phyloP scores from a whole-genome alignment of 1,284 basidiomycete genomes.

The Xerocomus amazonicus region DNA sequence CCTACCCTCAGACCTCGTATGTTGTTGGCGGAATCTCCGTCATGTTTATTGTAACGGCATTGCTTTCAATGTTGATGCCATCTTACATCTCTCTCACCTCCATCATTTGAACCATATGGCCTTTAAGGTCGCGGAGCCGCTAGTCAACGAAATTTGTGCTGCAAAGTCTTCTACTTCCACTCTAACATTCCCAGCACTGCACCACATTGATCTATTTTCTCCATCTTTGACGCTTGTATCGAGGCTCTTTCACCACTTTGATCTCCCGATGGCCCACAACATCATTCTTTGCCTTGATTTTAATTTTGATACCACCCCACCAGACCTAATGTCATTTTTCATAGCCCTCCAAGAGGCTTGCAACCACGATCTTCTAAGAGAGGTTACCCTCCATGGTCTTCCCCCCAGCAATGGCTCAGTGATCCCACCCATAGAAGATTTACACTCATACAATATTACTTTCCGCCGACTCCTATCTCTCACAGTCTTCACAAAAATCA shows the following conservation, averaged over 20 bases:
- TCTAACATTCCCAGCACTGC: neutral
- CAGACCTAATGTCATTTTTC: slow-evolving; percentile 7
- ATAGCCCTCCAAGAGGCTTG: slow-evolving; percentile 4
- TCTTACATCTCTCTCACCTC: slow-evolving; percentile 10
- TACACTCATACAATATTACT: neutral
- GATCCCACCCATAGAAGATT: too few relatives aligned
- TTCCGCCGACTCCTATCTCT: slow-evolving; percentile 1
- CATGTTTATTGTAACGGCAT: neutral
- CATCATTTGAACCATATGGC: neutral
- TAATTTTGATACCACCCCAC: neutral
- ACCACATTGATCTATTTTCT: neutral
- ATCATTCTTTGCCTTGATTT: neutral
- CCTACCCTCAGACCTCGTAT: slow-evolving; percentile 7
- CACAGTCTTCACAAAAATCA: slow-evolving; percentile 6
- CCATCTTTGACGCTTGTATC: neutral
- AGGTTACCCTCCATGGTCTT: neutral
- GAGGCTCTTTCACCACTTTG: slow-evolving; percentile 6
- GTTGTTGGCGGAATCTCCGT: slow-evolving; percentile 10
- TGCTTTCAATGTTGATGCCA: neutral
- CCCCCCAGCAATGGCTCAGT: too few relatives aligned
- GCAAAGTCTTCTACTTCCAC: neutral
- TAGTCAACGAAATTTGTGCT: neutral
- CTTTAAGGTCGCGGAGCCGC: neutral
- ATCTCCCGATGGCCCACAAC: neutral
- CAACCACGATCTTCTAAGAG: neutral